Evolutionary conservation across 106 monocot species (phyloP), one percentile per base, ranked within the genome.

Genomic region (Dendrobium huoshanense): DNA sequence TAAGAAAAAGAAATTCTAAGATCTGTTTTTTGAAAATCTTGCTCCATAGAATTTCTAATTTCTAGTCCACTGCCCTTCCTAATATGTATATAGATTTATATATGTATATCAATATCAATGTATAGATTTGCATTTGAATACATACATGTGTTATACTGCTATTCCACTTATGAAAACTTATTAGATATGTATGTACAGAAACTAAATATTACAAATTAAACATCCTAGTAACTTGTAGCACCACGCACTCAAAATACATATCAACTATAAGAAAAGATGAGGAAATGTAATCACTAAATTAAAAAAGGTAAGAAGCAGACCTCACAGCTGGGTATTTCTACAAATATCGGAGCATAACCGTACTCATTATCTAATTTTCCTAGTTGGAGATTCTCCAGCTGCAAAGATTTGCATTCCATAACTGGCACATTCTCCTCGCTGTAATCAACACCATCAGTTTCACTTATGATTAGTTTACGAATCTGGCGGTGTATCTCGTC

Each of bases 401-500:
- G 55, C 48, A 67, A 24, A 24, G 75, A 61, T 77, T 59, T 75
- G 41, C 64, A 79, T 27, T 82, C 85, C 40, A 75, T 4, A 68
- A 75, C 13, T 75, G 54, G 74, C 58, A 79, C 79, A 40, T 58
- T 25, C 48, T 84, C 75, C 83, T 65, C 77, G 27, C 5, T 19
- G 29, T 75, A 51, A 77, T 80, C 70, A 58, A 27, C 55, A 41
- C 70, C 72, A 59, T 74, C 68, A 33, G 55, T 16, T 22, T 86
- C 86, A 65, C 79, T 64, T 3, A 67, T 82, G 55, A 79, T 82
- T 18, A 88, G 70, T 79, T 84, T 76, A 45, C 42, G 84, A 48
- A 89, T 80, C 55, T 86, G 86, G 31, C 75, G 78, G 11, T 77
- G 33, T 76, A 86, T 86, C 64, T 86, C 86, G 77, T 89, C 84